Evolutionary conservation across 2,329 filamentous ascomycete genomes (phyloP), one percentile per base, ranked within the genome.

Genomic region (Neonectria punicea): DNA sequence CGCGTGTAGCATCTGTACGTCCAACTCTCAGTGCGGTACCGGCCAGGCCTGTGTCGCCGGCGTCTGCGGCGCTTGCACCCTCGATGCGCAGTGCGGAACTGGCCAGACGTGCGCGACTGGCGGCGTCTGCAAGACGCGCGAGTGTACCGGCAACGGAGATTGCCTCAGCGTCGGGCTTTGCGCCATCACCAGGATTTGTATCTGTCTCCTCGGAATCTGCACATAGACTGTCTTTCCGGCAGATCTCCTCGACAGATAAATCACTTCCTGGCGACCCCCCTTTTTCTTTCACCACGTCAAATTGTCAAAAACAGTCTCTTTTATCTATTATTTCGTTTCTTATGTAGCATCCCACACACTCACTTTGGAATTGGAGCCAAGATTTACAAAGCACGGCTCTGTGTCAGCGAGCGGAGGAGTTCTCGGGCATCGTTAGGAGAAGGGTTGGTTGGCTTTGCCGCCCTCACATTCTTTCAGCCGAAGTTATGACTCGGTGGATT

Each of bases 21-120:
- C 34, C 20, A 57, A 53, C 51, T 22, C 63, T 2, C 44, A 68
- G 20, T 67, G 63, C 39, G 53, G 41, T 43, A 57, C 39, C 7
- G 53, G 53, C 8, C 28, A 32, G 10, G 63, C 53, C 3, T 66
- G 63, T 11, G 34, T n/a, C 14, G 20, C n/a, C 6, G 61, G 61
- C 4, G 6, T 14, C 4, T 63, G 61, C 25, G n/a, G n/a, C 3
- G 11, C 3, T 9, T 43, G 39, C n/a, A 43, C 39, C 1, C 10
- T n/a, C 3, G 39, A 18, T 4, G 39, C 39, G 3, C 39, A 43
- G n/a, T 43, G 39, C n/a, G 39, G n/a, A n/a, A 43, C n/a, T 5
- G 39, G n/a, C 7, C 18, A 10, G n/a, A 43, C 39, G 6, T 43
- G 39, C 10, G 39, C 39, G 39, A 43, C 39, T 18, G 39, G 39